A percentile compares a stretch with the other conserved stretches of the same genome.
Conservation (phyloP, 805 yeast species). For the Kazachstania kunashirensis region DNA sequence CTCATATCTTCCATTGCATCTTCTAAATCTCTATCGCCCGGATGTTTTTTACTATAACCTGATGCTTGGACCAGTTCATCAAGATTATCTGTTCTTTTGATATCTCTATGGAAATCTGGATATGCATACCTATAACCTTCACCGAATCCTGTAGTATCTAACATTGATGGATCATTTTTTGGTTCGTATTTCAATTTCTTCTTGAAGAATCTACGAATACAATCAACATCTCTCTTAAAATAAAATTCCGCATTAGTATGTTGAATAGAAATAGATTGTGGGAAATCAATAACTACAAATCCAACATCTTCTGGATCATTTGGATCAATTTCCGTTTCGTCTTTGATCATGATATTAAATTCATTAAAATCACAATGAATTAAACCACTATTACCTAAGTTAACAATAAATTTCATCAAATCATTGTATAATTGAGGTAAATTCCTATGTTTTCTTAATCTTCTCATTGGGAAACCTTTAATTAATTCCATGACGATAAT, state of each 20-base stretch:
- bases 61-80: slow-evolving; percentile 90
- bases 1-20: slow-evolving; percentile 64
- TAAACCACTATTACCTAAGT: slow-evolving; percentile 76
- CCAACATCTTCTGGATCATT: slow-evolving; percentile 45
- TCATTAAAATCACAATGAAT: slow-evolving; percentile 98
- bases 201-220: slow-evolving; percentile 74
- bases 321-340: slow-evolving; percentile 38
- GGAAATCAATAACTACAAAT: slow-evolving; percentile 92
- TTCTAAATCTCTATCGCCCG: slow-evolving; percentile 56
- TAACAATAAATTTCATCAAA: slow-evolving; percentile 77
- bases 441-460: slow-evolving; percentile 56
- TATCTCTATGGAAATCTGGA: slow-evolving; percentile 74
- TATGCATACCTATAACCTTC: slow-evolving; percentile 67
- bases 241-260: slow-evolving; percentile 82
- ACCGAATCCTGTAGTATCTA: slow-evolving; percentile 72
- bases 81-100: slow-evolving; percentile 53
- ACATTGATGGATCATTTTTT: slow-evolving; percentile 53
- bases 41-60: slow-evolving; percentile 57
- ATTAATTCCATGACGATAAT: slow-evolving; percentile 88
- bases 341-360: slow-evolving; percentile 80
- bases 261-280: slow-evolving; percentile 91
- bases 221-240: slow-evolving; percentile 87
- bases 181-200: slow-evolving; percentile 72
- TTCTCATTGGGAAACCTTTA: slow-evolving; percentile 84
- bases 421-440: slow-evolving; percentile 69